phyloP scores from a whole-genome alignment of 768 basidiomycete genomes.

The Boletus huronensis region DNA sequence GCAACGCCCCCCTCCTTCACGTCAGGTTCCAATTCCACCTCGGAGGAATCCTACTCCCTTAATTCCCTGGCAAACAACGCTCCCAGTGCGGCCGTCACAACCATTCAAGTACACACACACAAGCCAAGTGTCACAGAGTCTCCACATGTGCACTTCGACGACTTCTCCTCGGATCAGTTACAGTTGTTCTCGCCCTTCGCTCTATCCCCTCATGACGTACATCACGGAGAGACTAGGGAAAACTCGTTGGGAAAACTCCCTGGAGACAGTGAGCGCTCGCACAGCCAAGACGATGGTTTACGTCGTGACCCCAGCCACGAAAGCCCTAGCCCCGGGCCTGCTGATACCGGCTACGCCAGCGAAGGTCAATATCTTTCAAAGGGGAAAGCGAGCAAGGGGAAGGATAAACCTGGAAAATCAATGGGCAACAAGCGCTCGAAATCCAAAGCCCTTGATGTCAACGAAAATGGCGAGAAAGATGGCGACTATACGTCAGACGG shows the following conservation, averaged over 20 bases:
- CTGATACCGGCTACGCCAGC: constrained; percentile 28
- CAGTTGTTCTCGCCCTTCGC: constrained; percentile 25
- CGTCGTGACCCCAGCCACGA: constrained; percentile 5
- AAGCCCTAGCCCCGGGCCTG: constrained; percentile 13
- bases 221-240: background rate
- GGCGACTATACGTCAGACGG: constrained; percentile 28
- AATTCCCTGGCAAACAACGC: constrained; percentile 22
- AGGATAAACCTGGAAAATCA: constrained; percentile 18
- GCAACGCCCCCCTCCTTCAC: constrained; percentile 35
- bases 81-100: constrained; percentile 12
- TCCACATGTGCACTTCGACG: constrained; percentile 30
- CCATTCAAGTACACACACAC: constrained; percentile 23
- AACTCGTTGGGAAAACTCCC: constrained; percentile 1
- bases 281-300: constrained; percentile 25
- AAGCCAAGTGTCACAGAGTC: constrained; percentile 29
- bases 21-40: constrained; percentile 39
- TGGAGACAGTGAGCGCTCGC: constrained; percentile 12
- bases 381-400: constrained; percentile 15
- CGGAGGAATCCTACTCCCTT: constrained; percentile 40
- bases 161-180: constrained; percentile 31
- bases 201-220: constrained; percentile 6
- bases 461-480: constrained; percentile 20
- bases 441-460: constrained; percentile 13
- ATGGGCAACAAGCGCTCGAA: constrained; percentile 20
- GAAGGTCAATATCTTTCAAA: constrained; percentile 33